Conservation (phyloP, 2,329 filamentous ascomycete genomes). For the Ilyonectria sp. region DNA sequence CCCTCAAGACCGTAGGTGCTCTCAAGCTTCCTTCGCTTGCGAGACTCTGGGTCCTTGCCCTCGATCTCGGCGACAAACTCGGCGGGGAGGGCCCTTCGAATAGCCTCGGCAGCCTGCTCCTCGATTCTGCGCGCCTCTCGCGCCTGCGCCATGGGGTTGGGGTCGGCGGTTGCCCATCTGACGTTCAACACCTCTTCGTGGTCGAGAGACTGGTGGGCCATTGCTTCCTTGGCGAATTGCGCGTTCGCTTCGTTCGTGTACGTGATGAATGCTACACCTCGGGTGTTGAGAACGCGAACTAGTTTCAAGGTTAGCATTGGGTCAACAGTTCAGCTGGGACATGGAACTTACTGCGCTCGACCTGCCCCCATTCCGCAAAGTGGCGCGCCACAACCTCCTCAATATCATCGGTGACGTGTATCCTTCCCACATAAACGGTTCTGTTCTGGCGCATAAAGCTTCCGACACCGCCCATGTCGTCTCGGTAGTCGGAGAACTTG, state of each 20-base stretch:
- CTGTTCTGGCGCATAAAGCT: constrained; percentile 95
- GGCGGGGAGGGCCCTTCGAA: constrained; percentile 87
- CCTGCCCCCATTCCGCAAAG: constrained; percentile 95
- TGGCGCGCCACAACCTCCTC: constrained; percentile 96
- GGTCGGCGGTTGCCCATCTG: constrained; percentile 96
- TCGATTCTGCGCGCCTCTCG: constrained; percentile 91
- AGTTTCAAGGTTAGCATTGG: constrained; percentile 23
- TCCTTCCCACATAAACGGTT: constrained; percentile 92
- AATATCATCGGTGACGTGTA: constrained; percentile 96
- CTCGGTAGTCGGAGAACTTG: constrained; percentile 92
- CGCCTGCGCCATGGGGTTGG: constrained; percentile 95
- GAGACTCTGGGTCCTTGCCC: constrained; percentile 87
- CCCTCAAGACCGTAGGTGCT: constrained; percentile 90
- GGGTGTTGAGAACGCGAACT: constrained; percentile 85
- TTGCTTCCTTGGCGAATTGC: constrained; percentile 93
- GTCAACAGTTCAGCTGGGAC: not conserved
- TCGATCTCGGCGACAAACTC: constrained; percentile 96
- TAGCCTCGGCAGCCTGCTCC: constrained; percentile 96
- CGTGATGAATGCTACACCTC: constrained; percentile 95
- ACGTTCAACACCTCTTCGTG: constrained; percentile 95
- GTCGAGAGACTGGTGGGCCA: constrained; percentile 94
- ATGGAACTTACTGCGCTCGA: constrained; percentile 77
- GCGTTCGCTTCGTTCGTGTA: constrained; percentile 92
- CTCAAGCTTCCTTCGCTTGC: constrained; percentile 91
- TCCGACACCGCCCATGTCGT: constrained; percentile 98